phyloP scores from a whole-genome alignment of 2,329 filamentous ascomycete genomes.

The Pseudogymnoascus sp. region DNA sequence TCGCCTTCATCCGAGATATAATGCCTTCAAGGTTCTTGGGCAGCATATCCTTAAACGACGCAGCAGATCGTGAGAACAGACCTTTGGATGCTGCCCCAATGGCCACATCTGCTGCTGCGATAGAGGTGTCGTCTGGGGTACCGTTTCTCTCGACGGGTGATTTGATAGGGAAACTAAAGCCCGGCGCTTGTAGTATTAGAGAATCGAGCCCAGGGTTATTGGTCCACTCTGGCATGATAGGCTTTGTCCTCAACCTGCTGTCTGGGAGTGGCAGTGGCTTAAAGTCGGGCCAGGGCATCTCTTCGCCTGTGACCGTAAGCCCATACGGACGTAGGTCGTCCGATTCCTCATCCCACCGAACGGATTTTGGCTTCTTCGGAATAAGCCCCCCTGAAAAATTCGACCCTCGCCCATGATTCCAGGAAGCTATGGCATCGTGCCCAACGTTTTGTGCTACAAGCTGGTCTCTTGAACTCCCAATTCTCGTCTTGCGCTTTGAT shows the following conservation, averaged over 20 bases:
- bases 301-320: neutral
- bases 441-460: neutral
- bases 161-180: neutral
- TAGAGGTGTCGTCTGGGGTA: neutral
- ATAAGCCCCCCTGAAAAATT: slow-evolving; percentile 2
- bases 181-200: neutral
- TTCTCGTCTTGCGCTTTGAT: neutral
- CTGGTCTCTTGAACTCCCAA: neutral
- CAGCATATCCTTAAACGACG: slow-evolving; percentile 24
- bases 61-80: neutral
- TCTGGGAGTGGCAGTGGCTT: neutral
- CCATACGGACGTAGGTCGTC: slow-evolving; percentile 1
- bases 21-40: slow-evolving; percentile 29
- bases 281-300: slow-evolving; percentile 8
- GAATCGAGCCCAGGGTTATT: slow-evolving; percentile 7
- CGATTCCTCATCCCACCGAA: neutral
- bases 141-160: neutral
- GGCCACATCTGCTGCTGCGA: neutral
- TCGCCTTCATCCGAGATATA: slow-evolving; percentile 21
- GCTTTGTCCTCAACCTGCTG: neutral
- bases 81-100: neutral
- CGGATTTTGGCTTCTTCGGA: neutral
- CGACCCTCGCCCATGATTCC: slow-evolving; percentile 2
- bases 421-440: neutral
- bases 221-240: slow-evolving; percentile 8